Evolutionary conservation across 495 filamentous ascomycete genomes (phyloP).

Genomic region (Patellaria atrata): DNA sequence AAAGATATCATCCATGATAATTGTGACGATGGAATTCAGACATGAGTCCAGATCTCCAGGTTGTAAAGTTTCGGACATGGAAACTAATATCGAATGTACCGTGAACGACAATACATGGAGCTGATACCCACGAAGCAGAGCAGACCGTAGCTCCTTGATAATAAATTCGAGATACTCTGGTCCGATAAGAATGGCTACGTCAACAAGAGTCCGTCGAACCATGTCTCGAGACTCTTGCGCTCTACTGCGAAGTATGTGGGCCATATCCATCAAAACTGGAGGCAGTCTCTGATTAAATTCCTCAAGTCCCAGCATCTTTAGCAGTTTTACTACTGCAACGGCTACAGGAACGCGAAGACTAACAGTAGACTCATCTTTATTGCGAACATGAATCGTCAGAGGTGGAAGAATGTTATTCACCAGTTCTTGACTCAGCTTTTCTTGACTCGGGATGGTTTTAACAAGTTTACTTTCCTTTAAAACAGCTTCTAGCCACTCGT

Average conservation of each 20-base stretch:
- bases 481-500: no score
- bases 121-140: constrained; percentile 73
- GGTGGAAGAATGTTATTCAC: constrained; percentile 59
- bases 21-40: constrained; percentile 53
- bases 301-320: constrained; percentile 60
- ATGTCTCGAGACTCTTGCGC: constrained; percentile 80
- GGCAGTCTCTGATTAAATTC: constrained; percentile 61
- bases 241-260: constrained; percentile 78
- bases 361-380: constrained; percentile 86
- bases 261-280: constrained; percentile 76
- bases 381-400: constrained; percentile 66
- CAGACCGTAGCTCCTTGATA: constrained; percentile 75
- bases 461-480: constrained; percentile 40
- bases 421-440: constrained; percentile 61
- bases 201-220: constrained; percentile 71
- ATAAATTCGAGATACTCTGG: constrained; percentile 77
- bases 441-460: constrained; percentile 47
- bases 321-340: constrained; percentile 68
- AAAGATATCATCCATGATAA: constrained; percentile 97
- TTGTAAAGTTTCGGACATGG: constrained; percentile 53
- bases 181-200: constrained; percentile 66
- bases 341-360: constrained; percentile 81
- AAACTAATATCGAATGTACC: constrained; percentile 75
- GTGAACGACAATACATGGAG: constrained; percentile 93
- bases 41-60: constrained; percentile 87